phyloP scores from a whole-genome alignment of 441 rosid genomes.

The Arabidopsis lyrata region DNA sequence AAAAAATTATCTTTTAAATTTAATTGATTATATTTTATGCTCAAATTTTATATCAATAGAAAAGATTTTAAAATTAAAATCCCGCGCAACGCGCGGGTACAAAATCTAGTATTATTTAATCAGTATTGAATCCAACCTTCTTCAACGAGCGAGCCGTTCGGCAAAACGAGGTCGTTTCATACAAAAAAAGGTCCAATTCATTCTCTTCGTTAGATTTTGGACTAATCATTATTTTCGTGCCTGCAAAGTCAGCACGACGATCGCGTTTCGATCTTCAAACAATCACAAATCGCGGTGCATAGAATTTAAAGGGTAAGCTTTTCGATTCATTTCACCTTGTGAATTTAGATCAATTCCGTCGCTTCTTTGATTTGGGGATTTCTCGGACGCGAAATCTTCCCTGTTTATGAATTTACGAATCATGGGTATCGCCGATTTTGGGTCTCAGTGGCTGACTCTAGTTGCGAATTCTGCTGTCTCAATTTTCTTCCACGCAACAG shows the following conservation, averaged over 20 bases:
- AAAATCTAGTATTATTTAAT: too few relatives aligned
- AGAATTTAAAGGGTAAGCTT: conserved; percentile 4
- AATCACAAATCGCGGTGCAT: conserved; percentile 9
- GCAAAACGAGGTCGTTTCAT: too few relatives aligned
- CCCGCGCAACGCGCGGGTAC: too few relatives aligned
- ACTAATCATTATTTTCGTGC: neutral
- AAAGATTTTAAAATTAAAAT: too few relatives aligned
- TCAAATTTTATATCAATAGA: too few relatives aligned
- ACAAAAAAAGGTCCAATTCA: too few relatives aligned
- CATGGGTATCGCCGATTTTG: neutral
- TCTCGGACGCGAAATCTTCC: neutral
- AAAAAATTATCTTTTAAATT: too few relatives aligned
- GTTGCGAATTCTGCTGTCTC: neutral
- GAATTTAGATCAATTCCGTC: conserved; percentile 29
- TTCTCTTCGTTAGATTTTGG: too few relatives aligned
- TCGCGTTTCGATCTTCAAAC: conserved; percentile 31
- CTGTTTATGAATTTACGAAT: neutral
- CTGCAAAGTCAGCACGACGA: conserved; percentile 37
- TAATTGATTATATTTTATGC: too few relatives aligned
- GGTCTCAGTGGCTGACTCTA: neutral
- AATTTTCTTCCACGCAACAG: conserved; percentile 2
- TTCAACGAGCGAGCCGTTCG: too few relatives aligned
- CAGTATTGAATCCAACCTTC: neutral
- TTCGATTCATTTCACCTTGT: conserved; percentile 4
- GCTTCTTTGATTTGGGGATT: conserved; percentile 7